Evolutionary conservation across 192 early-diverging fungal genomes (phyloP), one percentile per base, ranked within the genome.

Genomic region (Linnemannia hyalina): DNA sequence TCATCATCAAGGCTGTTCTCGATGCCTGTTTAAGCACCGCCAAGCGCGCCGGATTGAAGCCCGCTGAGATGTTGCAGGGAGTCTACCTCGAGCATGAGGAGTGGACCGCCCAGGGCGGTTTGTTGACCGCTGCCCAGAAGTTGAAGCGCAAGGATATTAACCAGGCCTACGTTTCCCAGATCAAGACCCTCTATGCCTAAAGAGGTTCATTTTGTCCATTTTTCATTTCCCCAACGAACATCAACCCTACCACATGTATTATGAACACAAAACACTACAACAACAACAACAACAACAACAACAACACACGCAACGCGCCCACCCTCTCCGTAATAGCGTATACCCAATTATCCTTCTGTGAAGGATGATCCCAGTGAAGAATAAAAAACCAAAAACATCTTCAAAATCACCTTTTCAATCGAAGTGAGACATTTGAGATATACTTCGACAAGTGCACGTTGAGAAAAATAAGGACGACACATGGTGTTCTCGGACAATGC

Each of bases 121-220:
- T 95, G 78, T 88, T 97, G 89, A 99, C 98, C n/a, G 96, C 98
- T 32, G 97, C 97, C n/a, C 95, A 95, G 89, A 99, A 99, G 90
- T 85, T 99, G 70, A 95, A 97, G 71, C 94, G 98, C 44, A 92
- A 92, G 40, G 96, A 92, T 57, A 95, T 99, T 68, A 88, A 90
- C 74, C 89, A 93, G 72, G 88, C 83, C 32, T 96, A 96, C 88
- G 90, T 92, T 72, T 18, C 65, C 6, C 74, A 95, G 81, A 88
- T 97, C 65, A 90, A 93, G 80, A 71, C 57, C 6, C 90, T 93
- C 87, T 93, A 91, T 74, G 73, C 44, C 38, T 82, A 75, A 76
- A 46, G 5, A 6, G 63, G 4, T 1, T 13, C 16, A 29, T 36
- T 26, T 44, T 74, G 52, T 4, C 4, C 46, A 40, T 74, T 29